Evolutionary conservation across 441 rosid genomes (phyloP).

Genomic region (Gossypium trilobum): DNA sequence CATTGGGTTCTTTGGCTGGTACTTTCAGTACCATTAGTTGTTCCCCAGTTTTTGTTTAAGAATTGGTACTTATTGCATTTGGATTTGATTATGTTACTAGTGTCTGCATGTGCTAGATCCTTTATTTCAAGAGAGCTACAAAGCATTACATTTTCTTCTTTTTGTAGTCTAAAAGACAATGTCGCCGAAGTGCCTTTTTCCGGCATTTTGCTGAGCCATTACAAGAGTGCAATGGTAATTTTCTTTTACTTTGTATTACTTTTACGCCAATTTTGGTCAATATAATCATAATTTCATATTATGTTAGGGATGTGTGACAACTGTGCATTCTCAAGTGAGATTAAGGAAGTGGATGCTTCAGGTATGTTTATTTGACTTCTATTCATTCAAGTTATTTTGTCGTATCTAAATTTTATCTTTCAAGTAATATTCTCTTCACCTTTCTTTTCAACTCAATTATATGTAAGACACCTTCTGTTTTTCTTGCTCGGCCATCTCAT

Average conservation of each 20-base stretch:
- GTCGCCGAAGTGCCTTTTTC: slow-evolving; percentile 75
- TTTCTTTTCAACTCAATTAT: slow-evolving; percentile 2
- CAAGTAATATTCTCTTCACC: neutral
- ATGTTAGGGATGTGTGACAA: slow-evolving; percentile 84
- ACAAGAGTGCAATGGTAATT: slow-evolving; percentile 81
- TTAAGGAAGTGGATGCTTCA: slow-evolving; percentile 60
- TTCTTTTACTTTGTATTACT: neutral
- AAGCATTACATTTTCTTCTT: neutral
- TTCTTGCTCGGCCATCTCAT: neutral
- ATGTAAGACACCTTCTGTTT: neutral
- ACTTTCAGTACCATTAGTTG: neutral
- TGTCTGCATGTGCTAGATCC: neutral
- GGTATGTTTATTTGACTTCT: slow-evolving; percentile 37
- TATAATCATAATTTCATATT: slow-evolving; percentile 14
- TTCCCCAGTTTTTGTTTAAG: neutral
- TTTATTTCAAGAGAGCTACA: neutral
- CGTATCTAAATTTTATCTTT: neutral
- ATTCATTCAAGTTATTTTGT: neutral
- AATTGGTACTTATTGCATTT: slow-evolving; percentile 4
- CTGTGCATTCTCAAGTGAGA: slow-evolving; percentile 63
- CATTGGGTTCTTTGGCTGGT: neutral
- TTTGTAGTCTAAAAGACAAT: slow-evolving; percentile 63
- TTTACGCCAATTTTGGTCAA: slow-evolving; percentile 10
- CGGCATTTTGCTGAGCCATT: slow-evolving; percentile 81
- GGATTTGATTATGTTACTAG: neutral